Evolutionary conservation across 1,139 yeast species (phyloP).

Genomic region (Hansenula lynferdii): DNA sequence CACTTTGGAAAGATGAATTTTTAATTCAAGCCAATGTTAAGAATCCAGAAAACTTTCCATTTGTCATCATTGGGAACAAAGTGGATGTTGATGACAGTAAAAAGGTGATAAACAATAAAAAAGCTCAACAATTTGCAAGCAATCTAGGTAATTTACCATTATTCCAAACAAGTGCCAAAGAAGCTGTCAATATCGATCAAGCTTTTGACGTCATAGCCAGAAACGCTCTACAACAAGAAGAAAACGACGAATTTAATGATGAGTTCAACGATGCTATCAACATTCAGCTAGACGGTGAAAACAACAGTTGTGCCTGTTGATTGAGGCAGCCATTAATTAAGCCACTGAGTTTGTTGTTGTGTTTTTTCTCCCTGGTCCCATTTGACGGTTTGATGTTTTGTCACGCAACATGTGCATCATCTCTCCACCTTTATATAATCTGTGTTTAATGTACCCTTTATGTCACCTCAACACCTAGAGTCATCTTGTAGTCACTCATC

Average conservation of each 20-base stretch:
- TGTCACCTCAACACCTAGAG: no score
- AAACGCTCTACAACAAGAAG: conserved; percentile 90
- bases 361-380: not conserved
- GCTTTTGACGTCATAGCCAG: conserved; percentile 97
- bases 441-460: no score
- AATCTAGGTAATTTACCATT: conserved; percentile 88
- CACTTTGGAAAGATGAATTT: conserved; percentile 95
- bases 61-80: conserved; percentile 91
- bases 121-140: conserved; percentile 81
- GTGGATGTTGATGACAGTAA: conserved; percentile 91
- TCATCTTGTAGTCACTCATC: no score
- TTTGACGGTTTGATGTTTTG: no score
- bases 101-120: conserved; percentile 75
- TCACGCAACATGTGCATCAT: no score
- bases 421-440: no score
- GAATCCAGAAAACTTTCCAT: conserved; percentile 94
- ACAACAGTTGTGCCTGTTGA: conserved; percentile 73
- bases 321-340: not conserved
- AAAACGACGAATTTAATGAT: conserved; percentile 82
- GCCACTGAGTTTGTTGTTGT: not conserved
- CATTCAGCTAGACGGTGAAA: conserved; percentile 83
- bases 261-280: conserved; percentile 96
- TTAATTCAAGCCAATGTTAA: conserved; percentile 87
- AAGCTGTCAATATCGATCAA: conserved; percentile 87
- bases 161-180: conserved; percentile 93